phyloP scores from a whole-genome alignment of 352 stramenopile species.

The Globisporangium perplexum region DNA sequence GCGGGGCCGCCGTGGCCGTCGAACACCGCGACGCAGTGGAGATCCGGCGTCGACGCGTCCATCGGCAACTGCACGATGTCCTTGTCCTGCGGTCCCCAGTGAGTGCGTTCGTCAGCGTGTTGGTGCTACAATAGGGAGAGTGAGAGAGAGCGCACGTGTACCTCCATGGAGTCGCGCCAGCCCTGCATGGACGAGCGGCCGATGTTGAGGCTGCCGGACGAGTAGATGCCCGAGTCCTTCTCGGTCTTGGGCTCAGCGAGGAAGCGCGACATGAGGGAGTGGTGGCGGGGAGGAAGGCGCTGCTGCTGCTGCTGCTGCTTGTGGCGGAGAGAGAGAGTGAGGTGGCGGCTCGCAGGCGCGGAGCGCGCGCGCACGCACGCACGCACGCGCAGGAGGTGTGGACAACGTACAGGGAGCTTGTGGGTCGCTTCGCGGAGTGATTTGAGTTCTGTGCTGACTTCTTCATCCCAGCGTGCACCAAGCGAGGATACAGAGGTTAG shows the following conservation, averaged over 20 bases:
- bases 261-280: constrained; percentile 68
- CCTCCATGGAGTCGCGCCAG: constrained; percentile 85
- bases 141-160: constrained; percentile 9
- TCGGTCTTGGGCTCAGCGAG: constrained; percentile 74
- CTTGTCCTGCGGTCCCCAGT: constrained; percentile 39
- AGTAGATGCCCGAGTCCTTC: constrained; percentile 52
- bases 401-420: neutral
- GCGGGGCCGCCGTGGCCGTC: constrained; percentile 72
- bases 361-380: no score
- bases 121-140: neutral
- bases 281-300: neutral
- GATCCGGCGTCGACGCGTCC: constrained; percentile 44
- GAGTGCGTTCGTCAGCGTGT: neutral
- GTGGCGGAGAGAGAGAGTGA: neutral
- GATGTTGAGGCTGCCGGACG: constrained; percentile 44
- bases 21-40: constrained; percentile 73
- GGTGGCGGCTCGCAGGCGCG: neutral
- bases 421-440: neutral
- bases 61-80: constrained; percentile 71
- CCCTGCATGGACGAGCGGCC: constrained; percentile 76
- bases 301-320: neutral
- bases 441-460: neutral
- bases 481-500: no score
- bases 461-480: neutral
- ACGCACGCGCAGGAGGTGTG: no score